Percentiles rank a stretch among this genome's conserved stretches.
phyloP scores from a whole-genome alignment of 495 filamentous ascomycete genomes.

The Xylaria acuta region DNA sequence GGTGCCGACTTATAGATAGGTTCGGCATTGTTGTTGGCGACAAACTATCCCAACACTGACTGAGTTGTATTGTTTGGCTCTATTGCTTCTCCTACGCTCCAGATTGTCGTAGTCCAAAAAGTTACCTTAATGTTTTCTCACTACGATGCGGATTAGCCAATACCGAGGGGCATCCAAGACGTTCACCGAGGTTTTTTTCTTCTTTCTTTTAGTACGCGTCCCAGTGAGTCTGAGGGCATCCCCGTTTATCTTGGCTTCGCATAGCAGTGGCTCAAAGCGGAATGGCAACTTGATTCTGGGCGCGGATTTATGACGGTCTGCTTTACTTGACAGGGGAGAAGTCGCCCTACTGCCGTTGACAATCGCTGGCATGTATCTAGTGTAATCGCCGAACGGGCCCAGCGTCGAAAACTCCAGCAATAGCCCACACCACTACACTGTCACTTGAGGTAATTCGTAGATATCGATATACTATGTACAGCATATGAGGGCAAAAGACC shows the following conservation, averaged over 20 bases:
- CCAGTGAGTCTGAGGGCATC: not conserved
- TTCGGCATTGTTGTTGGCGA: not conserved
- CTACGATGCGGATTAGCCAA: not conserved
- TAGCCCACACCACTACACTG: not conserved
- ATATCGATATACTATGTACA: not conserved
- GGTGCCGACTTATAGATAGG: not conserved
- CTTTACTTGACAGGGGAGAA: not conserved
- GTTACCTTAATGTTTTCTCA: not conserved
- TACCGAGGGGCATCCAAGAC: not conserved
- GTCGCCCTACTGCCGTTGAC: not conserved
- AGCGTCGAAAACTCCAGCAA: not conserved
- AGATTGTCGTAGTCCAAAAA: not conserved
- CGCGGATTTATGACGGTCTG: conserved; percentile 4
- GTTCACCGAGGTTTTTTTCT: not conserved
- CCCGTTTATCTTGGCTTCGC: not conserved
- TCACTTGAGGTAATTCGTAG: not conserved
- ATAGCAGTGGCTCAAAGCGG: not conserved
- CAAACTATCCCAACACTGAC: not conserved
- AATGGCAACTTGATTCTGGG: not conserved
- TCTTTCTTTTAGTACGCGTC: not conserved
- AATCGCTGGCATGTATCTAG: no score
- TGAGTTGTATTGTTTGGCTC: not conserved
- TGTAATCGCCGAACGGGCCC: not conserved
- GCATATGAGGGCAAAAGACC: not conserved
- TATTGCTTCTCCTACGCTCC: not conserved